These are phyloP conservation scores for Entophlyctis helioformis DNA, from an alignment of 192 early-diverging fungal species.

Conservation along the genomic window DNA sequence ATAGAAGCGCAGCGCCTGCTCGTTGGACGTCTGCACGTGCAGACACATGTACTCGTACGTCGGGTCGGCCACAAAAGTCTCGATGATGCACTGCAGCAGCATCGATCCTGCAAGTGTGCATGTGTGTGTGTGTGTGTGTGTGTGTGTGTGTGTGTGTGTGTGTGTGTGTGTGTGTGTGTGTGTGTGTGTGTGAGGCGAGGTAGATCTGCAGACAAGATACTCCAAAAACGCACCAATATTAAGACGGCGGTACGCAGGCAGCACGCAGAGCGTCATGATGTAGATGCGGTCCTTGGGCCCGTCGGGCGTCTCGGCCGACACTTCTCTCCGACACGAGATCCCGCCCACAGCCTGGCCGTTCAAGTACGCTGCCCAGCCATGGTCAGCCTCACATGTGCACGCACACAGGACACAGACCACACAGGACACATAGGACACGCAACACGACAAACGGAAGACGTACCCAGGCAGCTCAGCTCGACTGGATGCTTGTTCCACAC, in stretches of 20 bases:
- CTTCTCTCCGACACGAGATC: constrained; percentile 70
- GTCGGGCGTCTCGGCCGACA: constrained; percentile 19
- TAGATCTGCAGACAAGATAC: too few species aligned
- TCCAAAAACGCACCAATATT: constrained; percentile 47
- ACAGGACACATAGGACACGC: background rate
- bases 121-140: too few species aligned
- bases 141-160: too few species aligned
- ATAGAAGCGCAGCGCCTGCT: constrained; percentile 74
- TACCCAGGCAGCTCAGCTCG: constrained; percentile 19
- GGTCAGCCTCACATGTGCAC: constrained; percentile 1
- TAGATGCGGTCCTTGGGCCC: constrained; percentile 38
- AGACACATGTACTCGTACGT: constrained; percentile 50
- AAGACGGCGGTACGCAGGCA: constrained; percentile 68
- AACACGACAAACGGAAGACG: background rate
- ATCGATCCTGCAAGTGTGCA: constrained; percentile 45
- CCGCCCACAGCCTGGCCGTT: constrained; percentile 64
- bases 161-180: too few species aligned
- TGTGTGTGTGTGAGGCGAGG: too few species aligned
- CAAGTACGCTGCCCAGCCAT: constrained; percentile 40
- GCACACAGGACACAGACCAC: background rate
- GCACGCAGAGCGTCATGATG: constrained; percentile 89
- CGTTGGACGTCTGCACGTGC: constrained; percentile 79
- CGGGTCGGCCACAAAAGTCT: constrained; percentile 33
- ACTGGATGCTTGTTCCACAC: constrained; percentile 23
- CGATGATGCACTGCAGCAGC: constrained; percentile 45